Conservation (phyloP, 192 early-diverging fungal species). For the Coemansia sp. region DNA sequence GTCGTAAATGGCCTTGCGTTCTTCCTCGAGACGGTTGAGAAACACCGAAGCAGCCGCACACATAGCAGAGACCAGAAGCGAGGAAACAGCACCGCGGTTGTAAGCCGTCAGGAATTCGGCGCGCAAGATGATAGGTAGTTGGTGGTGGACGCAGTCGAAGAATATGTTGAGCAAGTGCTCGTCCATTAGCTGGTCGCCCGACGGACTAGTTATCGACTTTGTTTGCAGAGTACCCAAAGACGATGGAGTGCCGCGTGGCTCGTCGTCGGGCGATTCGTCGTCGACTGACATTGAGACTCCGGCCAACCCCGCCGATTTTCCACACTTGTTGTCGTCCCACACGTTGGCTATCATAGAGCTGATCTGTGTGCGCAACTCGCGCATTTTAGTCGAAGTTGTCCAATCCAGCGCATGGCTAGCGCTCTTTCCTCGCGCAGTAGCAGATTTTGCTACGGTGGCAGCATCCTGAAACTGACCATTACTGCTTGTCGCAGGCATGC, state of each 20-base stretch:
- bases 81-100: constrained; percentile 11
- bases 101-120: constrained; percentile 29
- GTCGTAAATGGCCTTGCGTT: constrained; percentile 45
- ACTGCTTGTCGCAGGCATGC: constrained; percentile 9
- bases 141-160: constrained; percentile 46
- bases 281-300: constrained; percentile 35
- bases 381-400: constrained; percentile 24
- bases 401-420: constrained; percentile 33
- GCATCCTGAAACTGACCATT: not conserved
- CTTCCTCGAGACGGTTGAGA: constrained; percentile 49
- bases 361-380: constrained; percentile 36
- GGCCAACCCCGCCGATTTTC: constrained; percentile 48
- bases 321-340: constrained; percentile 52
- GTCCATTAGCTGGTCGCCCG: constrained; percentile 47
- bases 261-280: constrained; percentile 14
- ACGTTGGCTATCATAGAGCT: constrained; percentile 47
- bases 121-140: constrained; percentile 46
- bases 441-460: constrained; percentile 5
- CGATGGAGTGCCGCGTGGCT: not conserved
- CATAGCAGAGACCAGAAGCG: constrained; percentile 48
- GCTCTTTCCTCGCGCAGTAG: constrained; percentile 44
- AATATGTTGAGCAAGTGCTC: constrained; percentile 41
- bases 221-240: not conserved
- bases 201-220: constrained; percentile 18
- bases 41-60: constrained; percentile 50